Conservation (phyloP, 2,329 filamentous ascomycete species). For the Leptoxyphium fumago region DNA sequence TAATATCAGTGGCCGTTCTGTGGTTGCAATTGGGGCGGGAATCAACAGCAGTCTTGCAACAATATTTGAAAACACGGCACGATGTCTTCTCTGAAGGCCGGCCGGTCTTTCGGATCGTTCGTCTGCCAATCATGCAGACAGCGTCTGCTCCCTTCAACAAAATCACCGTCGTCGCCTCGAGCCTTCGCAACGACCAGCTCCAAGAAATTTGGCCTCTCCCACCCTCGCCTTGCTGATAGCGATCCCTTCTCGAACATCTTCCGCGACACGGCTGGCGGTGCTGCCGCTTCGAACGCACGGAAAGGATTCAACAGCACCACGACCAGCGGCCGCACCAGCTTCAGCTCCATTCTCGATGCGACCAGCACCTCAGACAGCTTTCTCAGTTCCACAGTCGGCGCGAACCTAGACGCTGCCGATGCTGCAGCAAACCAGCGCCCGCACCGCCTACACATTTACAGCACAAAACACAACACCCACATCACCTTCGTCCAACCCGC, state of each 20-base stretch:
- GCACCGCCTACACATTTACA: conserved; percentile 76
- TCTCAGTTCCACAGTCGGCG: conserved; percentile 3
- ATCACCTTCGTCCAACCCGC: conserved; percentile 70
- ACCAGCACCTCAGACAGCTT: conserved; percentile 1
- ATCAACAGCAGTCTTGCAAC: too few species aligned
- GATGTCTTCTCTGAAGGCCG: background rate
- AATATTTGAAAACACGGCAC: background rate
- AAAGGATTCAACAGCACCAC: background rate
- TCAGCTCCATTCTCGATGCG: conserved; percentile 1
- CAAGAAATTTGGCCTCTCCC: background rate
- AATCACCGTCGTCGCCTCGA: conserved; percentile 9
- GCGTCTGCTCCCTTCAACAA: conserved; percentile 7
- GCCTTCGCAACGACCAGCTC: conserved; percentile 21
- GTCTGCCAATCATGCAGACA: conserved; percentile 25
- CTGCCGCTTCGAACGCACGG: background rate
- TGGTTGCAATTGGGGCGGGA: too few species aligned
- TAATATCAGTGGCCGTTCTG: too few species aligned
- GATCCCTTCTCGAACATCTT: conserved; percentile 1
- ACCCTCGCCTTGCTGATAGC: conserved; percentile 1
- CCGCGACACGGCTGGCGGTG: background rate
- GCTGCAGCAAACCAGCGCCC: conserved; percentile 24
- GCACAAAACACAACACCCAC: conserved; percentile 89
- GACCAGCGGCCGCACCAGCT: conserved; percentile 1
- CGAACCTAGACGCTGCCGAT: conserved; percentile 6
- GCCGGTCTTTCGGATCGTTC: conserved; percentile 14